phyloP scores from a whole-genome alignment of 805 yeast genomes.

The Kregervanrija pseudodelftensis region DNA sequence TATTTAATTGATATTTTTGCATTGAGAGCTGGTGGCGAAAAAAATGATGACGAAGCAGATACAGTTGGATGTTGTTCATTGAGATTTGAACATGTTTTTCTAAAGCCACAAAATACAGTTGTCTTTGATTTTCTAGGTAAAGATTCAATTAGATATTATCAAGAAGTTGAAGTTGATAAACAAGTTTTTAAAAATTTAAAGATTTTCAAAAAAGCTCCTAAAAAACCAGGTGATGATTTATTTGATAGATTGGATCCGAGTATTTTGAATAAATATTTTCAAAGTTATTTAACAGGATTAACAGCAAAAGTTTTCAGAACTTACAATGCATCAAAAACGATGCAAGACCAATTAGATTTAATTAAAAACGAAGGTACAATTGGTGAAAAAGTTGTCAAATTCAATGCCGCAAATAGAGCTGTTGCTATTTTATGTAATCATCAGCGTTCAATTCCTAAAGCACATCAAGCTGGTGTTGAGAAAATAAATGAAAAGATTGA shows the following conservation, averaged over 20 bases:
- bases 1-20: conserved; percentile 90
- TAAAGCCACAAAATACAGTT: conserved; percentile 80
- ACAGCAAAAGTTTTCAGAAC: conserved; percentile 98
- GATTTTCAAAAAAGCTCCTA: conserved; percentile 83
- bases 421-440: conserved; percentile 96
- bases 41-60: conserved; percentile 95
- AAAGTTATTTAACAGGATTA: conserved; percentile 83
- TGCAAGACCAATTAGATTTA: conserved; percentile 88
- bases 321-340: conserved; percentile 90
- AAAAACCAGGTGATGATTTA: conserved; percentile 84
- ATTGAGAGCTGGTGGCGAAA: conserved; percentile 96
- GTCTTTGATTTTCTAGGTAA: conserved; percentile 92
- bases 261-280: conserved; percentile 76
- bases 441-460: conserved; percentile 85
- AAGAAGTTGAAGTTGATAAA: conserved; percentile 86
- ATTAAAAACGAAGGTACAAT: conserved; percentile 84
- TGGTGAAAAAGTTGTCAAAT: conserved; percentile 78
- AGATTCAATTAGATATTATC: conserved; percentile 86
- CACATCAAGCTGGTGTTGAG: conserved; percentile 73
- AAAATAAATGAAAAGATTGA: conserved; percentile 70
- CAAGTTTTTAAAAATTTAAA: conserved; percentile 86
- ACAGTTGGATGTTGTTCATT: conserved; percentile 97
- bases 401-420: conserved; percentile 91
- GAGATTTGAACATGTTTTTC: conserved; percentile 80
- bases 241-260: conserved; percentile 87